These are phyloP conservation scores for Mortierella antarctica DNA, from an alignment of 192 early-diverging fungal species.

Conservation along the genomic window DNA sequence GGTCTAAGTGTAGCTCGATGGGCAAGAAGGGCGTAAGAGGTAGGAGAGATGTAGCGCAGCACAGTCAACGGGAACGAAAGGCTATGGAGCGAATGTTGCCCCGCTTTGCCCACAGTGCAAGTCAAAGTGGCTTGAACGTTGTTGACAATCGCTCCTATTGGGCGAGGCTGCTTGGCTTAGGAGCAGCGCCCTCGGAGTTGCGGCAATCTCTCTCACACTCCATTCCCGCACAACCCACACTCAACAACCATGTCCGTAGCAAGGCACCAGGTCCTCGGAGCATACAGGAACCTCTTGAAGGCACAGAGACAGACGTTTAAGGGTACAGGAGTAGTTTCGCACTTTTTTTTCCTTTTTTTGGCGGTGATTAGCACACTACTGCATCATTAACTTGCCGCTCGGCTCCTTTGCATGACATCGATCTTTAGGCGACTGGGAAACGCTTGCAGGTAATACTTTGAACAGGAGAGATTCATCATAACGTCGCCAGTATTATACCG, in stretches of 20 bases:
- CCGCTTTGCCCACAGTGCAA: background rate
- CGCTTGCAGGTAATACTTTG: constrained; percentile 35
- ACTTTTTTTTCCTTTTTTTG: background rate
- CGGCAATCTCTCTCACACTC: background rate
- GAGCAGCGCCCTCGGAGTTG: background rate
- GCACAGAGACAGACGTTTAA: constrained; percentile 52
- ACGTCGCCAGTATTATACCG: background rate
- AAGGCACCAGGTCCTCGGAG: constrained; percentile 48
- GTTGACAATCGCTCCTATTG: background rate
- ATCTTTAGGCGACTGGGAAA: constrained; percentile 38
- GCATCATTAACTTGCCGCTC: background rate
- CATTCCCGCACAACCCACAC: background rate
- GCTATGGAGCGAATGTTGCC: no score
- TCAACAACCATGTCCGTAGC: constrained; percentile 32
- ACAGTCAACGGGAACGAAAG: background rate
- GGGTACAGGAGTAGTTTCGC: constrained; percentile 7
- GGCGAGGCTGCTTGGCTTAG: background rate
- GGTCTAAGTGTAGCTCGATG: background rate
- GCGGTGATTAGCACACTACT: background rate
- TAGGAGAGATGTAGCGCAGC: background rate
- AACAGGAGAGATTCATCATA: background rate
- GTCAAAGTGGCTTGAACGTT: background rate
- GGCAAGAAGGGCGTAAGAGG: background rate
- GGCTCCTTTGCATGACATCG: background rate
- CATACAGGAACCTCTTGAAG: constrained; percentile 54